Conservation (phyloP, 2,329 filamentous ascomycete genomes). For the Dichotomopilus funicola region DNA sequence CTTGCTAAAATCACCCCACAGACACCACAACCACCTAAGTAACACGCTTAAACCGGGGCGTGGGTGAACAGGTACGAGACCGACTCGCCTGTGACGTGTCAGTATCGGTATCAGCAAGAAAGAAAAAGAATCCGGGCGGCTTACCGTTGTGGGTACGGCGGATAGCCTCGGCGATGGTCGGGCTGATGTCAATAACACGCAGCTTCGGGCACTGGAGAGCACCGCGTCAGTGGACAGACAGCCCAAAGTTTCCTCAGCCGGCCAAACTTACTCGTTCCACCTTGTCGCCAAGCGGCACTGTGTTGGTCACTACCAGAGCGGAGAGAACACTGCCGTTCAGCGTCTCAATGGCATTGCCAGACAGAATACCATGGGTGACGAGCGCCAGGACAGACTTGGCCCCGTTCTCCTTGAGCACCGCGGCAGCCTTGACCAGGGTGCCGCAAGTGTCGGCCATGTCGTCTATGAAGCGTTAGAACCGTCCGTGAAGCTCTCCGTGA, state of each 20-base stretch:
- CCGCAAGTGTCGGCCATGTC: conserved; percentile 93
- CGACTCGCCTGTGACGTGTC: conserved; percentile 47
- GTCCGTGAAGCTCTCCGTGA: background rate
- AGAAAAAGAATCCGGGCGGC: too few relatives aligned
- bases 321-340: conserved; percentile 68
- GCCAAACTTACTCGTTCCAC: conserved; percentile 44
- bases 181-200: conserved; percentile 86
- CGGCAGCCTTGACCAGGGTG: conserved; percentile 68
- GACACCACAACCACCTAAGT: background rate
- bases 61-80: conserved; percentile 65
- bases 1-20: background rate
- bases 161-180: conserved; percentile 68
- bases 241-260: background rate
- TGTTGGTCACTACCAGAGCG: conserved; percentile 84
- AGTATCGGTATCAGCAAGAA: conserved; percentile 2
- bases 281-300: conserved; percentile 72
- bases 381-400: conserved; percentile 88
- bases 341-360: conserved; percentile 79
- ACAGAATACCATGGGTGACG: conserved; percentile 89
- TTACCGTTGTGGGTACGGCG: conserved; percentile 47
- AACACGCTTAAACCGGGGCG: conserved; percentile 43
- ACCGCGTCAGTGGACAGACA: background rate
- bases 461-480: conserved; percentile 40
- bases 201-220: conserved; percentile 56
- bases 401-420: conserved; percentile 79